Evolutionary conservation across 2,329 filamentous ascomycete genomes (phyloP).

Genomic region (Neospermospora avenae): DNA sequence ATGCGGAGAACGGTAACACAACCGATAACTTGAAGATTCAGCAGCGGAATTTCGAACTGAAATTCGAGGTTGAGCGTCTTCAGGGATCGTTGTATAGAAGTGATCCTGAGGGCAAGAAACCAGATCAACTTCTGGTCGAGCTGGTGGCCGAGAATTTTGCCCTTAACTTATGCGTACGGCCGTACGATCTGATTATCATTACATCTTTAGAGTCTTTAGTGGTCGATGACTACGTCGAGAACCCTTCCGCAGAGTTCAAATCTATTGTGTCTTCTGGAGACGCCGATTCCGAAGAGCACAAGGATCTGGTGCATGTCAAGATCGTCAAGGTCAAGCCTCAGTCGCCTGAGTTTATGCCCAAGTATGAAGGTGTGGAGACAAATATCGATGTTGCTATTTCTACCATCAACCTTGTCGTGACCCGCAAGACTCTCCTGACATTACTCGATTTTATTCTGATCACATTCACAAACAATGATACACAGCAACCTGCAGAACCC

Average conservation of each 20-base stretch:
- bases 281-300: slow-evolving; percentile 69
- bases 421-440: slow-evolving; percentile 85
- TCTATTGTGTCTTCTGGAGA: slow-evolving; percentile 89
- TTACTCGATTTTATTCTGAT: slow-evolving; percentile 90
- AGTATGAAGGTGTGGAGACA: slow-evolving; percentile 89
- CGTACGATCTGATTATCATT: slow-evolving; percentile 90
- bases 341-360: slow-evolving; percentile 88
- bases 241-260: slow-evolving; percentile 88
- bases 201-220: slow-evolving; percentile 83
- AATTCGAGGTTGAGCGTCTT: slow-evolving; percentile 90
- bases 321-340: slow-evolving; percentile 85
- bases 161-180: slow-evolving; percentile 81
- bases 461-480: slow-evolving; percentile 72
- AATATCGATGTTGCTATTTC: slow-evolving; percentile 90
- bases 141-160: slow-evolving; percentile 86
- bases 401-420: slow-evolving; percentile 94
- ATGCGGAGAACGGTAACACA: slow-evolving; percentile 56
- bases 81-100: slow-evolving; percentile 90
- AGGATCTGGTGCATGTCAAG: slow-evolving; percentile 81
- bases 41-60: slow-evolving; percentile 92
- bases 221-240: slow-evolving; percentile 90
- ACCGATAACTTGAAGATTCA: slow-evolving; percentile 67
- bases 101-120: slow-evolving; percentile 70
- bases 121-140: slow-evolving; percentile 83
- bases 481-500: slow-evolving; percentile 44